Evolutionary conservation across 2,329 filamentous ascomycete genomes (phyloP).

Genomic region (Amphichorda felina): DNA sequence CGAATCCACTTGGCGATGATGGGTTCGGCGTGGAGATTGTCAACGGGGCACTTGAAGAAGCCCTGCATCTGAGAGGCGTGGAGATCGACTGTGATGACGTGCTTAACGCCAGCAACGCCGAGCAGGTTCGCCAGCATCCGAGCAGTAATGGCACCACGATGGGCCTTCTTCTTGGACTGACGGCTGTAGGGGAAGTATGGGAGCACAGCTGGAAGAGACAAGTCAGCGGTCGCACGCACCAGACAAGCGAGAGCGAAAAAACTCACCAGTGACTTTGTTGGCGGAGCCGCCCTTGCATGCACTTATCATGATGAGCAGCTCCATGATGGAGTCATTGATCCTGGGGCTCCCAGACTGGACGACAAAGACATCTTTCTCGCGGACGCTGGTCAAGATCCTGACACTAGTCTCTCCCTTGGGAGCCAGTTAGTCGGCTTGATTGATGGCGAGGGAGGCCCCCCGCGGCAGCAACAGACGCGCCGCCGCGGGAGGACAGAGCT

Average conservation of each 20-base stretch:
- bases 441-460: background rate
- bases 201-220: conserved; percentile 52
- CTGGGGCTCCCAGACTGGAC: conserved; percentile 91
- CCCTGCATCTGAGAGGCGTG: conserved; percentile 99
- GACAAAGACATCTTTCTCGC: conserved; percentile 98
- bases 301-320: conserved; percentile 97
- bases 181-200: conserved; percentile 99
- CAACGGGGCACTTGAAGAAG: conserved; percentile 95
- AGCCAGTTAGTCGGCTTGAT: conserved; percentile 5
- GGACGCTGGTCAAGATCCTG: conserved; percentile 62
- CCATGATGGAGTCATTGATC: conserved; percentile 99
- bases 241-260: conserved; percentile 4
- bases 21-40: conserved; percentile 93
- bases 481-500: conserved; percentile 8
- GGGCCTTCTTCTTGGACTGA: conserved; percentile 98
- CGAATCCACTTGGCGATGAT: conserved; percentile 93
- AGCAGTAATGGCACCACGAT: conserved; percentile 90
- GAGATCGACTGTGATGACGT: conserved; percentile 94
- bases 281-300: conserved; percentile 97
- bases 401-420: conserved; percentile 56
- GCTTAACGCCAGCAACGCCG: conserved; percentile 85
- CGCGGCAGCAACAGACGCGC: background rate
- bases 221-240: conserved; percentile 7
- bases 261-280: conserved; percentile 84
- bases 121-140: conserved; percentile 95